phyloP scores from a whole-genome alignment of 2,329 filamentous ascomycete species.

The Pyrenophora graminea region DNA sequence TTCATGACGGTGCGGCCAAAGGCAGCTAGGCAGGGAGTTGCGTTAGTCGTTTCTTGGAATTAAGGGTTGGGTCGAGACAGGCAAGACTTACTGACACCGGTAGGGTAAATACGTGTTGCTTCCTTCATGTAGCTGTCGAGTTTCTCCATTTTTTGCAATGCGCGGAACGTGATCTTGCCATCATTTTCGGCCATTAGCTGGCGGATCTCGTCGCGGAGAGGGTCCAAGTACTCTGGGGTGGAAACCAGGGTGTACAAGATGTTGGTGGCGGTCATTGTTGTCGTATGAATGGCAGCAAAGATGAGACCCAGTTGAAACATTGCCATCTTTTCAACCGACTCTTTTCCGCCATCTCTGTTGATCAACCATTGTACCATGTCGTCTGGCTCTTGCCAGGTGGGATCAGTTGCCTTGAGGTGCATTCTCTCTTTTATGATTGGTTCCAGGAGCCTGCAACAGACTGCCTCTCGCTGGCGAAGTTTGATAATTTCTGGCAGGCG shows the following conservation, averaged over 20 bases:
- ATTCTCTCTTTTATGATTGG: constrained; percentile 35
- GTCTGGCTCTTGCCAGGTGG: constrained; percentile 39
- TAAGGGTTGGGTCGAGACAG: no score
- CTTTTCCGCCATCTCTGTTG: constrained; percentile 21
- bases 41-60: background rate
- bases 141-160: constrained; percentile 43
- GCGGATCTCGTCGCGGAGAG: constrained; percentile 48
- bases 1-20: constrained; percentile 58
- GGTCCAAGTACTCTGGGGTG: constrained; percentile 49
- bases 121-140: constrained; percentile 47
- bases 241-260: constrained; percentile 39
- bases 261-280: constrained; percentile 31
- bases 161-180: constrained; percentile 34
- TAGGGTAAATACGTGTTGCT: constrained; percentile 32
- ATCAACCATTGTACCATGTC: constrained; percentile 48
- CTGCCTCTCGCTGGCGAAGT: constrained; percentile 25
- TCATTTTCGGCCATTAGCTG: constrained; percentile 44
- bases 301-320: constrained; percentile 30
- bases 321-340: constrained; percentile 8
- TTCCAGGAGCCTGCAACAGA: constrained; percentile 18
- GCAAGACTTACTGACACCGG: constrained; percentile 24
- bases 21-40: constrained; percentile 33
- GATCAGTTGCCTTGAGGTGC: constrained; percentile 29
- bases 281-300: constrained; percentile 42
- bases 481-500: constrained; percentile 31